Evolutionary conservation across 140 eudicot genomes (phyloP).

Genomic region (Cichorium intybus): DNA sequence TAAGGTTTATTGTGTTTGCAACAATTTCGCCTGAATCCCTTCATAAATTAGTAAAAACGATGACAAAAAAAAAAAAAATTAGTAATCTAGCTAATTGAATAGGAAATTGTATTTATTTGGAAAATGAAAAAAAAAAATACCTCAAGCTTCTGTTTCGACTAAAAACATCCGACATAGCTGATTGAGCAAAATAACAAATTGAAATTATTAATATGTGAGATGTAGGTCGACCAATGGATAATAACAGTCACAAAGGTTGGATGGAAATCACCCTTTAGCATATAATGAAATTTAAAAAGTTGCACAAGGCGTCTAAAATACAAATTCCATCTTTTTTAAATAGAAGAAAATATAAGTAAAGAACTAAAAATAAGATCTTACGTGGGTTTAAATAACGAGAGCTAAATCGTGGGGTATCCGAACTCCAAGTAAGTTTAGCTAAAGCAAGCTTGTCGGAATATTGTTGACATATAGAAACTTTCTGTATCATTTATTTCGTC

Average conservation of each 20-base stretch:
- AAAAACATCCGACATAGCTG: conserved; percentile 13
- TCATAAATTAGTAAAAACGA: neutral
- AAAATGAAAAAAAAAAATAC: no score
- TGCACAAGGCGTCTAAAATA: no score
- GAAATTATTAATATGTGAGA: no score
- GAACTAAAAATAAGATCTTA: conserved; percentile 13
- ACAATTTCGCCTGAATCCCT: conserved; percentile 29
- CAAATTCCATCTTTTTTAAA: no score
- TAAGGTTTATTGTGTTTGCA: neutral
- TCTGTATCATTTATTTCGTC: conserved; percentile 34
- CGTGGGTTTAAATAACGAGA: conserved; percentile 63
- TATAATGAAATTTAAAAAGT: no score
- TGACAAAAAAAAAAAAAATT: neutral
- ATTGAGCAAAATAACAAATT: no score
- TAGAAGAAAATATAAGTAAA: no score
- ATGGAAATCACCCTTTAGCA: no score
- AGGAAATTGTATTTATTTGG: neutral
- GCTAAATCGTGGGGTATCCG: conserved; percentile 37
- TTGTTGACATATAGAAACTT: conserved; percentile 44
- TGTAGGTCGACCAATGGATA: no score
- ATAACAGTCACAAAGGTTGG: no score
- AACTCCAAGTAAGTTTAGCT: conserved; percentile 38
- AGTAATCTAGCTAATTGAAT: neutral
- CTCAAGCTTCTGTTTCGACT: conserved; percentile 6
- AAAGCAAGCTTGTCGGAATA: conserved; percentile 55